These are phyloP conservation scores for Phialophora tarda DNA, from an alignment of 2,329 filamentous ascomycete species.

Conservation along the genomic window DNA sequence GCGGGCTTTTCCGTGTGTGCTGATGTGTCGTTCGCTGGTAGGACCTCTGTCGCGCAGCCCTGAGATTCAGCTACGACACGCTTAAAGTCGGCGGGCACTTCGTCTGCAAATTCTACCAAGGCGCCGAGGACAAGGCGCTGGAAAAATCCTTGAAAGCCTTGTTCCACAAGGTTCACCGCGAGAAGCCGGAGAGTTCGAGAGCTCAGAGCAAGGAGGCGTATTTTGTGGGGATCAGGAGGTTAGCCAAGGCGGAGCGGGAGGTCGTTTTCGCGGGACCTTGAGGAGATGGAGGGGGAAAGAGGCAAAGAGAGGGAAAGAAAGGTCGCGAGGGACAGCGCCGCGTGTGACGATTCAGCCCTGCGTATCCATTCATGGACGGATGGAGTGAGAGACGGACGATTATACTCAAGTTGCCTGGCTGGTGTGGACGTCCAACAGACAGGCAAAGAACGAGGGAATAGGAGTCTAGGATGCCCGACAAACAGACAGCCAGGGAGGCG, in stretches of 20 bases:
- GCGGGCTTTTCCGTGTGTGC: not conserved
- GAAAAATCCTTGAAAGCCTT: conserved; percentile 75
- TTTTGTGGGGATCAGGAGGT: conserved; percentile 79
- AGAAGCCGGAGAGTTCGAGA: conserved; percentile 91
- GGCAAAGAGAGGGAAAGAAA: not conserved
- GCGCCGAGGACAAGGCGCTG: conserved; percentile 79
- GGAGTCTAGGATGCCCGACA: no score
- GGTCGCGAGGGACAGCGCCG: not conserved
- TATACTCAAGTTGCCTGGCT: no score
- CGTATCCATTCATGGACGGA: not conserved
- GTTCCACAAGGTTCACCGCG: conserved; percentile 79
- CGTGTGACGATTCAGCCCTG: not conserved
- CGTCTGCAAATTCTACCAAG: conserved; percentile 97
- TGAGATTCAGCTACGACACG: conserved; percentile 84
- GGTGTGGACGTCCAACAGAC: no score
- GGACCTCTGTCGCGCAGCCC: conserved; percentile 87
- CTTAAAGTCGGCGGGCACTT: conserved; percentile 84
- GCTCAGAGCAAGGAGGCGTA: conserved; percentile 84
- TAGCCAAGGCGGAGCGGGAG: conserved; percentile 55
- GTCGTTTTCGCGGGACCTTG: conserved; percentile 49
- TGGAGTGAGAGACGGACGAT: no score
- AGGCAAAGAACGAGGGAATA: no score
- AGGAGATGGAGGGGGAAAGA: not conserved
- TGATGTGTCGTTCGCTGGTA: conserved; percentile 47
- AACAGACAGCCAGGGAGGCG: no score